These are phyloP conservation scores for Microdochium nivale DNA, from an alignment of 2,329 filamentous ascomycete genomes.

Conservation along the genomic window DNA sequence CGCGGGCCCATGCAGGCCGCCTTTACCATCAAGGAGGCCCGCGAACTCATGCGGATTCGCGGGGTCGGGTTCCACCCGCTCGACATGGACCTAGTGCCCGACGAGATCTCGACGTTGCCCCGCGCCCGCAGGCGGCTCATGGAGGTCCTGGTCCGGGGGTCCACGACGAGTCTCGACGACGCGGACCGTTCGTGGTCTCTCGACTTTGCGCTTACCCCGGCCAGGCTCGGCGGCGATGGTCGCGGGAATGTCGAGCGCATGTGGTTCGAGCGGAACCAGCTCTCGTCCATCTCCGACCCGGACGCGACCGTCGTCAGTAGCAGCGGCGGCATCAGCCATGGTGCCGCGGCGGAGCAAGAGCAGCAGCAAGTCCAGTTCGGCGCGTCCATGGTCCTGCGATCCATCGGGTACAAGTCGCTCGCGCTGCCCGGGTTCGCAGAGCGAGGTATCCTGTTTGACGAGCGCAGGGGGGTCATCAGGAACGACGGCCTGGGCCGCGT, in stretches of 20 bases:
- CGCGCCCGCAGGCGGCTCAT: conserved; percentile 69
- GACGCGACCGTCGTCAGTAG: not conserved
- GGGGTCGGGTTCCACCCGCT: conserved; percentile 64
- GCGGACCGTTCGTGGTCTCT: conserved; percentile 70
- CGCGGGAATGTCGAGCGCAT: conserved; percentile 50
- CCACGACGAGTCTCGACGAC: conserved; percentile 35
- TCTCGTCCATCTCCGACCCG: conserved; percentile 48
- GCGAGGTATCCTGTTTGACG: conserved; percentile 71
- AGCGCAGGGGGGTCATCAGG: conserved; percentile 62
- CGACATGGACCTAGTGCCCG: conserved; percentile 56
- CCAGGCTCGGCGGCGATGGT: conserved; percentile 49
- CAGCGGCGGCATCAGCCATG: not conserved
- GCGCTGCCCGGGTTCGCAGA: conserved; percentile 66
- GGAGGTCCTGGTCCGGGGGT: conserved; percentile 73
- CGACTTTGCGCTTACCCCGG: conserved; percentile 76
- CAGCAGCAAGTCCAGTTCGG: conserved; percentile 45
- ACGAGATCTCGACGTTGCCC: conserved; percentile 59
- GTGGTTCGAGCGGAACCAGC: conserved; percentile 53
- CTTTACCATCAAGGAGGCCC: conserved; percentile 90
- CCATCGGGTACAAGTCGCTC: conserved; percentile 87
- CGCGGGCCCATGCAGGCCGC: conserved; percentile 87
- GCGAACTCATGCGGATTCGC: conserved; percentile 75
- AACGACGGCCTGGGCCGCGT: conserved; percentile 78
- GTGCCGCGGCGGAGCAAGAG: conserved; percentile 15
- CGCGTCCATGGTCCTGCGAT: conserved; percentile 73